These are phyloP conservation scores for Allium fistulosum DNA, from an alignment of 106 monocot genomes.

Conservation along the genomic window DNA sequence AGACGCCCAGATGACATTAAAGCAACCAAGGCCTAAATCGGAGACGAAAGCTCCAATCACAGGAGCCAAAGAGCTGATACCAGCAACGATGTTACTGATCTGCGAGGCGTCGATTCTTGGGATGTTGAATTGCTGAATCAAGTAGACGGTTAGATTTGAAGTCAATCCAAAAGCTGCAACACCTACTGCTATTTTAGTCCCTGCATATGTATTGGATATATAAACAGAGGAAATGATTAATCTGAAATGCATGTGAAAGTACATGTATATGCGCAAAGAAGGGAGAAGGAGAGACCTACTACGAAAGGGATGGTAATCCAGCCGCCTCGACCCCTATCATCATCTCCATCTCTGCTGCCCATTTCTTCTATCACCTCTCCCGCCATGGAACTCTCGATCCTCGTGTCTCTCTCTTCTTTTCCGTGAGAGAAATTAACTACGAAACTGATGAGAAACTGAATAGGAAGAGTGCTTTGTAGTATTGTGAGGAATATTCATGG, in stretches of 20 bases:
- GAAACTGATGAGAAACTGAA: no score
- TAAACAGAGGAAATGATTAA: background rate
- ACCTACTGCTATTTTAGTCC: background rate
- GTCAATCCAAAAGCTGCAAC: background rate
- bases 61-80: background rate
- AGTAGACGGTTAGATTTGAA: background rate
- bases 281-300: slow-evolving; percentile 6
- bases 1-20: background rate
- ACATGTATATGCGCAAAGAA: no score
- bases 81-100: background rate
- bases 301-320: slow-evolving; percentile 13
- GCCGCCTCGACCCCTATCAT: background rate
- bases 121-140: background rate
- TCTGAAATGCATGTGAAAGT: background rate
- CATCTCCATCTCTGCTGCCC: background rate
- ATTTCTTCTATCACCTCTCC: no score
- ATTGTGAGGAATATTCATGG: no score
- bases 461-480: no score
- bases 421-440: no score
- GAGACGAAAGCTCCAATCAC: background rate
- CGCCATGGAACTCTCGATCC: no score
- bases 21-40: slow-evolving; percentile 7
- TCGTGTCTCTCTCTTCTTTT: no score
- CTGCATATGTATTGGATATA: background rate
- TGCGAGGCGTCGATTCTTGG: background rate